Percentiles rank a stretch among this genome's conserved stretches.
These are phyloP conservation scores for Botryotinia calthae DNA, from an alignment of 2,329 filamentous ascomycete genomes.

Conservation along the genomic window DNA sequence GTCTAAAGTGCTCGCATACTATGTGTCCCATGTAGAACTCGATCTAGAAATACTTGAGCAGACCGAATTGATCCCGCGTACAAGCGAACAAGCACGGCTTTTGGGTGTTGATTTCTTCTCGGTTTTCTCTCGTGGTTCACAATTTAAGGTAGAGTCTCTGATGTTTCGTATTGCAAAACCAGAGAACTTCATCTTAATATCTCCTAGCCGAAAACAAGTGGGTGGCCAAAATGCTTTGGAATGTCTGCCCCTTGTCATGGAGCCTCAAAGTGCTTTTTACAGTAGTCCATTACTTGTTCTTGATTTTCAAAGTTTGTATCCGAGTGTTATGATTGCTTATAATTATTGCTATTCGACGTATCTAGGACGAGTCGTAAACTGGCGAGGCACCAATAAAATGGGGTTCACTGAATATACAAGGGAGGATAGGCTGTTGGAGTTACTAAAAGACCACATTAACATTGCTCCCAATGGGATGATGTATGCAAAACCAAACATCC, in stretches of 20 bases:
- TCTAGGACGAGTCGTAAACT: slow-evolving; percentile 77
- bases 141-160: slow-evolving; percentile 97
- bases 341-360: slow-evolving; percentile 99
- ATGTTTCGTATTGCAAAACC: slow-evolving; percentile 99
- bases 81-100: slow-evolving; percentile 89
- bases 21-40: slow-evolving; percentile 69
- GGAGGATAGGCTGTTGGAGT: slow-evolving; percentile 68
- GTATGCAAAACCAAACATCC: slow-evolving; percentile 80
- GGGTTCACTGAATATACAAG: slow-evolving; percentile 86
- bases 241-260: slow-evolving; percentile 94
- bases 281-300: slow-evolving; percentile 84
- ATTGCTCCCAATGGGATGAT: slow-evolving; percentile 96
- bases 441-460: slow-evolving; percentile 83
- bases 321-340: slow-evolving; percentile 98
- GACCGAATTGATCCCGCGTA: slow-evolving; percentile 84
- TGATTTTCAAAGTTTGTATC: slow-evolving; percentile 95
- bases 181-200: slow-evolving; percentile 88
- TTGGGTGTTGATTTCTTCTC: slow-evolving; percentile 96
- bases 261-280: slow-evolving; percentile 93
- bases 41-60: slow-evolving; percentile 88
- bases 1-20: slow-evolving; percentile 74
- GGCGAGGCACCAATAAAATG: slow-evolving; percentile 93
- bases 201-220: slow-evolving; percentile 87
- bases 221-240: slow-evolving; percentile 92
- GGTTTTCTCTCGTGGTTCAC: slow-evolving; percentile 89